A percentile compares a stretch with the other conserved stretches of the same genome.
Evolutionary conservation across 148 eudicot species (phyloP).

Genomic region (Rhododendron williamsianum): DNA sequence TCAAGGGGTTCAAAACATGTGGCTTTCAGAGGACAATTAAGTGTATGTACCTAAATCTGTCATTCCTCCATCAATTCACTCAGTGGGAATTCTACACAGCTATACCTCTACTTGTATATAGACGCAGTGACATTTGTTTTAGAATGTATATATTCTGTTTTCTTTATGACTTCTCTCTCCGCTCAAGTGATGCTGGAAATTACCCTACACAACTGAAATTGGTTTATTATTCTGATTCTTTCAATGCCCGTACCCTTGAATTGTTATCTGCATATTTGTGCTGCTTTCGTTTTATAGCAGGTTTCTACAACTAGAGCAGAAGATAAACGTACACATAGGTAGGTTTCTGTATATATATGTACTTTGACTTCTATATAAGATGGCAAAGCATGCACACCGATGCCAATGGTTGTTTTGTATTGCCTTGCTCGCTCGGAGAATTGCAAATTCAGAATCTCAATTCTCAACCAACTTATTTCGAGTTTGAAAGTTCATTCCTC

Average conservation of each 20-base stretch:
- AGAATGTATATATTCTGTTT: background rate
- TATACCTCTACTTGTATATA: background rate
- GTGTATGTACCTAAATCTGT: background rate
- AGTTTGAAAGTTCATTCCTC: background rate
- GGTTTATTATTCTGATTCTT: background rate
- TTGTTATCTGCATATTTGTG: background rate
- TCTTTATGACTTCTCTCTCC: background rate
- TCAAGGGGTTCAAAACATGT: conserved; percentile 1
- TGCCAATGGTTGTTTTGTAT: background rate
- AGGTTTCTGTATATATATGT: background rate
- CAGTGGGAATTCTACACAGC: background rate
- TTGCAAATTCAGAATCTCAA: background rate
- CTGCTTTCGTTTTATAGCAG: background rate
- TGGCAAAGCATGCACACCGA: background rate
- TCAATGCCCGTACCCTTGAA: background rate
- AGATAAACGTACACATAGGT: background rate
- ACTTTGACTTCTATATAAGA: background rate
- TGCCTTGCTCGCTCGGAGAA: background rate
- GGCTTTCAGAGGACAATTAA: background rate
- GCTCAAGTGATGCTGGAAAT: background rate
- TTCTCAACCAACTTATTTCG: background rate
- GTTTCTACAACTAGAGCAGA: background rate
- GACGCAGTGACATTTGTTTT: background rate
- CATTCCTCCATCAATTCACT: background rate
- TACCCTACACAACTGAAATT: background rate